Evolutionary conservation across 2,329 filamentous ascomycete species (phyloP), one percentile per base, ranked within the genome.

Genomic region (Pseudocercospora eumusae): DNA sequence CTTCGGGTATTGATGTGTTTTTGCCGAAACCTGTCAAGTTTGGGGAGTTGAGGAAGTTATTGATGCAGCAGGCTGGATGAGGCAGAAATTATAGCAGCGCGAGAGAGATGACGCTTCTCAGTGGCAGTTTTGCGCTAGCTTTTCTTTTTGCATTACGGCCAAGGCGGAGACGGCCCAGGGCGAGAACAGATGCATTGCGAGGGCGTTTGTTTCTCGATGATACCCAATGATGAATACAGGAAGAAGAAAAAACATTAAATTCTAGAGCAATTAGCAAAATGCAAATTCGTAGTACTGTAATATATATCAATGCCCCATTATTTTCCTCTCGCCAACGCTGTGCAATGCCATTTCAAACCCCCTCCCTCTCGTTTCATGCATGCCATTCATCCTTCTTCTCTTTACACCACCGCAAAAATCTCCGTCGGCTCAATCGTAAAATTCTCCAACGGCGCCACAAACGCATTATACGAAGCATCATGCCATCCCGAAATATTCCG

Each of bases 11-110:
- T 18, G 69, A 73, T 66, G 60, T 73, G n/a, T 75, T 71, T 15
- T 52, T 74, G 53, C 65, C 73, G 8, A 75, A 75, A 55, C 73
- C 73, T 2, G 72, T 70, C 0, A 69, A 70, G 33, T 70, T 71
- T 47, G 66, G 58, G 23, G 68, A 70, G 45, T 21, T 71, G 36
- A 65, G 62, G 58, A 62, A 62, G 27, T 53, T 71, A 47, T 52
- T 71, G 31, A 33, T 61, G n/a, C 20, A 25, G 23, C 47, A 50
- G 47, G 47, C 20, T 23, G 23, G 13, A 6, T 33, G 45, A 23
- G 21, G 45, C 27, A 18, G 21, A 2, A 50, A 15, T 1, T 4
- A 11, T 6, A 4, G 44, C 50, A n/a, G 7, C 9, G 4, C n/a
- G n/a, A n/a, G n/a, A 9, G 4, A 5, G 1, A 28, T 7, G 27